These are phyloP conservation scores for Hemerocallis citrina DNA, from an alignment of 106 monocot species.

Conservation along the genomic window DNA sequence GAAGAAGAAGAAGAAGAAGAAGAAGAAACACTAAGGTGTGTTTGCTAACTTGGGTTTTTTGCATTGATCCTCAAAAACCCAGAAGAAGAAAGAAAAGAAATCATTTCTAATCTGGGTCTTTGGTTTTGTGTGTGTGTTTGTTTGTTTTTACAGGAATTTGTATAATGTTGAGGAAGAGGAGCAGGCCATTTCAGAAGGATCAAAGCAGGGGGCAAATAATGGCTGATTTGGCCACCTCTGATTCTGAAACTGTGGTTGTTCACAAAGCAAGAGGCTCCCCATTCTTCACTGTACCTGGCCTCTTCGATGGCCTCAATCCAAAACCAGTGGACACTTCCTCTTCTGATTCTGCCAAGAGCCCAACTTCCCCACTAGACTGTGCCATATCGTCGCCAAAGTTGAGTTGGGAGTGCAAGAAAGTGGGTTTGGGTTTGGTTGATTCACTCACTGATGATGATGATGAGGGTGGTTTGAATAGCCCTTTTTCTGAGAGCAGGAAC, in stretches of 20 bases:
- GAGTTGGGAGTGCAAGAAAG: constrained; percentile 41
- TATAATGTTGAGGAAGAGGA: constrained; percentile 47
- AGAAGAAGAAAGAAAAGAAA: neutral
- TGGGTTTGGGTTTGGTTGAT: constrained; percentile 50
- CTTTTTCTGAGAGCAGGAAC: constrained; percentile 18
- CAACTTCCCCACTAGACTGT: constrained; percentile 56
- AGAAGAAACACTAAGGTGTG: no score
- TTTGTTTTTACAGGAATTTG: neutral
- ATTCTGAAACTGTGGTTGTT: neutral
- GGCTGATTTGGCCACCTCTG: constrained; percentile 17
- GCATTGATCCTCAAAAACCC: no score
- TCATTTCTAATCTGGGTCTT: no score
- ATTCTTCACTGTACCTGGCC: constrained; percentile 47
- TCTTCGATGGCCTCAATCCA: constrained; percentile 41
- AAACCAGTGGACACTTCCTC: constrained; percentile 32
- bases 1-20: constrained; percentile 9
- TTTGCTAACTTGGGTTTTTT: no score
- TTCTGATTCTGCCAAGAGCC: constrained; percentile 43
- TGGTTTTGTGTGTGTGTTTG: no score
- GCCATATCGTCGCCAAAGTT: constrained; percentile 31
- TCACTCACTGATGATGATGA: constrained; percentile 19
- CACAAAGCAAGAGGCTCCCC: constrained; percentile 19
- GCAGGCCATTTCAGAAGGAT: constrained; percentile 3
- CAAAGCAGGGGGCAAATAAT: neutral
- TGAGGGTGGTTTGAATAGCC: no score